These are phyloP conservation scores for Aspergillus oerlinghausenensis DNA, from an alignment of 2,329 filamentous ascomycete species.

Conservation along the genomic window DNA sequence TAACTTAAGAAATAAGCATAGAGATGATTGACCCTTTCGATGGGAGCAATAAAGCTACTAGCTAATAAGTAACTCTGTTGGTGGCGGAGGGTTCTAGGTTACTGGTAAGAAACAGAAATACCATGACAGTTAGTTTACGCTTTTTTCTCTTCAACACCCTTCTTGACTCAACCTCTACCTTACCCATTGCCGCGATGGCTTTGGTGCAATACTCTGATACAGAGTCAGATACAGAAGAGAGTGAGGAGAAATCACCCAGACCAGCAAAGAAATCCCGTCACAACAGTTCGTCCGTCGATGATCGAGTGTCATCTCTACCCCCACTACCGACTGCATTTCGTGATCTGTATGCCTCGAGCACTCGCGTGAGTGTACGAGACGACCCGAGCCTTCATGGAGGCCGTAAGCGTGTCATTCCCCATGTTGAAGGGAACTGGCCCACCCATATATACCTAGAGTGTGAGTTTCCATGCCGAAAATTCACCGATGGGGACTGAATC, in stretches of 20 bases:
- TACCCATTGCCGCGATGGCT: constrained; percentile 42
- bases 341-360: constrained; percentile 81
- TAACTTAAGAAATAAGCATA: not conserved
- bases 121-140: not conserved
- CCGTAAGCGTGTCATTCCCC: constrained; percentile 73
- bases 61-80: not conserved
- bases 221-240: constrained; percentile 33
- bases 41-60: too few species aligned
- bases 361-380: constrained; percentile 71
- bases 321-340: constrained; percentile 78
- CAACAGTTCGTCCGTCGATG: constrained; percentile 8
- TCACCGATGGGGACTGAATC: constrained; percentile 8
- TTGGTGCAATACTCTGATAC: constrained; percentile 61
- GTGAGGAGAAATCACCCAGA: constrained; percentile 10
- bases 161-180: not conserved
- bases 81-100: too few species aligned
- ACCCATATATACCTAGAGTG: constrained; percentile 92
- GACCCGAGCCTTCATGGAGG: constrained; percentile 82
- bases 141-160: not conserved
- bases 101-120: not conserved
- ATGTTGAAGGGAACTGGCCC: constrained; percentile 87
- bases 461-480: constrained; percentile 43
- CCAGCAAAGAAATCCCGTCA: constrained; percentile 23
- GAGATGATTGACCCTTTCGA: not conserved
- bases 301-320: constrained; percentile 48